Evolutionary conservation across 192 early-diverging fungal species (phyloP).

Genomic region (Rhizophagus clarus): DNA sequence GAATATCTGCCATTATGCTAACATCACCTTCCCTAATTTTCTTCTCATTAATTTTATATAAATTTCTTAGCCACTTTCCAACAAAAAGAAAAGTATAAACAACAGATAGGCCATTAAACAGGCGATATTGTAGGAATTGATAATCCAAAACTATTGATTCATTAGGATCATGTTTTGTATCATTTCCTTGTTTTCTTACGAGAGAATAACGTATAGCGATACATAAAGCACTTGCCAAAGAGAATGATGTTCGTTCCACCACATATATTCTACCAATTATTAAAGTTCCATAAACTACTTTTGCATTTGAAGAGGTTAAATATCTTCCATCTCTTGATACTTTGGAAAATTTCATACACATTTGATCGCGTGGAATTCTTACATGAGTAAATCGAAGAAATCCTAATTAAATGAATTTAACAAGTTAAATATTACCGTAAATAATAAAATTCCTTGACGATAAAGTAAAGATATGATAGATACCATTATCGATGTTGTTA

Average conservation of each 20-base stretch:
- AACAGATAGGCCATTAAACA: conserved; percentile 79
- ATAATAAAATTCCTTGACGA: too few relatives aligned
- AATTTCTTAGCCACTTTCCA: conserved; percentile 66
- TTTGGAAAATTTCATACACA: conserved; percentile 87
- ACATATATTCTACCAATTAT: conserved; percentile 74
- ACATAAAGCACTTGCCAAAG: conserved; percentile 61
- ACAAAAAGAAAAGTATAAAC: conserved; percentile 84
- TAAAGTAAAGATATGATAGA: background rate
- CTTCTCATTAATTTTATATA: conserved; percentile 70
- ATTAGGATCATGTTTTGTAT: conserved; percentile 47
- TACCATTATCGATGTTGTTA: conserved; percentile 42
- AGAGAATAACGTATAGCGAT: conserved; percentile 88
- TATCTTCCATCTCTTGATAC: conserved; percentile 70
- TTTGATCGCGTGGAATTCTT: conserved; percentile 79
- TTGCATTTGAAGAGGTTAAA: conserved; percentile 69
- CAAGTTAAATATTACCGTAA: background rate
- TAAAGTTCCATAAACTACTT: conserved; percentile 79
- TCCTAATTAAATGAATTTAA: conserved; percentile 38
- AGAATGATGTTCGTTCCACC: conserved; percentile 59
- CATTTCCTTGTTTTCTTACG: conserved; percentile 72
- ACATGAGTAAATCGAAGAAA: conserved; percentile 85
- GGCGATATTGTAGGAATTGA: conserved; percentile 79
- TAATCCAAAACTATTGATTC: conserved; percentile 87
- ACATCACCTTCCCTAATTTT: conserved; percentile 51
- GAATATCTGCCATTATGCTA: conserved; percentile 62